phyloP scores from a whole-genome alignment of 805 yeast species.

The Saccharomycopsis fermentans region DNA sequence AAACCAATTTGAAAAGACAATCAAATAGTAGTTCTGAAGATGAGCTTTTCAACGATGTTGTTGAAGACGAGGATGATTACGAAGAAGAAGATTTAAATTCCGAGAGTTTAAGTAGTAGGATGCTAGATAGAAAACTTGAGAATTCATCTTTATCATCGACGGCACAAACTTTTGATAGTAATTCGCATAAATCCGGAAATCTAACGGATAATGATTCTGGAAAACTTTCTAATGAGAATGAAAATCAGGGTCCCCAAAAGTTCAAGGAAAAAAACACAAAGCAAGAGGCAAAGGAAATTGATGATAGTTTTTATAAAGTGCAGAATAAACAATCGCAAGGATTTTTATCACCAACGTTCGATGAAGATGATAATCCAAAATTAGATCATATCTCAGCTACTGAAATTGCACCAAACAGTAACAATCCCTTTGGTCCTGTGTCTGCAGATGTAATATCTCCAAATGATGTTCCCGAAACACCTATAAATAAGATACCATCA shows the following conservation, averaged over 20 bases:
- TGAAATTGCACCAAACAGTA: background rate
- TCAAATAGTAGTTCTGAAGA: conserved; percentile 1
- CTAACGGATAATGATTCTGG: background rate
- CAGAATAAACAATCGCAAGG: background rate
- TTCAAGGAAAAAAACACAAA: background rate
- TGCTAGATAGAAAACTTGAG: background rate
- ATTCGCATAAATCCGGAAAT: background rate
- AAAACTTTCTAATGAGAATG: background rate
- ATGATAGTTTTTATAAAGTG: background rate
- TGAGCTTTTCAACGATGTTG: conserved; percentile 7
- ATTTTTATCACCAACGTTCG: background rate
- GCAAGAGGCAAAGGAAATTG: background rate
- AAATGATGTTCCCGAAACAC: background rate
- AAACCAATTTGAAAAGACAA: background rate
- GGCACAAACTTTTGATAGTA: background rate
- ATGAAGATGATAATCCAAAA: background rate
- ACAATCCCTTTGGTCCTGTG: background rate
- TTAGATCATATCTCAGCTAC: background rate
- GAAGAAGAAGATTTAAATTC: background rate
- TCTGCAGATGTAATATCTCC: background rate
- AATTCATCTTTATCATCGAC: background rate
- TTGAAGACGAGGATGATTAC: background rate
- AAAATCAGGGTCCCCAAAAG: background rate
- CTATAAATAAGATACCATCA: conserved; percentile 6
- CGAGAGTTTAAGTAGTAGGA: background rate